A percentile compares a stretch with the other conserved stretches of the same genome.
Evolutionary conservation across 495 filamentous ascomycete species (phyloP).

Genomic region (Penicillium salamii): DNA sequence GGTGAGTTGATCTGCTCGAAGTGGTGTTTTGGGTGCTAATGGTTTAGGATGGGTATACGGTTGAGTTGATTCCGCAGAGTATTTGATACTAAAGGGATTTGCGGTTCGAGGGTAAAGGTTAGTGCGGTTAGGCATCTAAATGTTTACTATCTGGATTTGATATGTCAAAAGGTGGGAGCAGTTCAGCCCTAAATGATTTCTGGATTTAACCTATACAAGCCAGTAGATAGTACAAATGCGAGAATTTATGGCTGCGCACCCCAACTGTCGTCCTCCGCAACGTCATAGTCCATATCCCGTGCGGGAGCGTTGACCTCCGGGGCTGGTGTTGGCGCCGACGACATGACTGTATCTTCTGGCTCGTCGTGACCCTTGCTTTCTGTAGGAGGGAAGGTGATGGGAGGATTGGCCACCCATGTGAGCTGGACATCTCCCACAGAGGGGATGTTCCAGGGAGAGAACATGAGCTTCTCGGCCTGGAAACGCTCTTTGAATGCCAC

Average conservation of each 20-base stretch:
- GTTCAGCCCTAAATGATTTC: neutral
- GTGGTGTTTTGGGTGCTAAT: neutral
- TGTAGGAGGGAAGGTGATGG: conserved; percentile 20
- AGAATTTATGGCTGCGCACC: conserved; percentile 14
- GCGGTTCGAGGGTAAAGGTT: too few species aligned
- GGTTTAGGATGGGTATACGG: conserved; percentile 24
- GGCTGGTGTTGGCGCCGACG: conserved; percentile 12
- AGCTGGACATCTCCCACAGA: conserved; percentile 74
- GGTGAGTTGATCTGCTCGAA: conserved; percentile 21
- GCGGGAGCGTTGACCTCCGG: conserved; percentile 18
- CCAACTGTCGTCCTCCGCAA: conserved; percentile 53
- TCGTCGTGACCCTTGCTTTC: conserved; percentile 31
- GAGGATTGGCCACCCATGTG: conserved; percentile 62
- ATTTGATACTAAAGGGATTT: conserved; percentile 9
- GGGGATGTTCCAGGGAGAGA: conserved; percentile 63
- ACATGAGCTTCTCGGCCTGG: conserved; percentile 83
- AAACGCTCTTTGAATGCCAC: conserved; percentile 88
- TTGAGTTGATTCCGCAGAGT: conserved; percentile 26
- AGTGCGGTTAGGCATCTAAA: too few species aligned
- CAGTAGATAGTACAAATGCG: conserved; percentile 11
- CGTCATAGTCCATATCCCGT: conserved; percentile 50
- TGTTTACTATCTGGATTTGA: too few species aligned
- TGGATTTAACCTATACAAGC: conserved; percentile 10
- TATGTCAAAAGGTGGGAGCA: too few species aligned
- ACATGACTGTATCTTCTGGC: conserved; percentile 38